Conservation (phyloP, 164 flowering plant species). For the Buxus sempervirens region DNA sequence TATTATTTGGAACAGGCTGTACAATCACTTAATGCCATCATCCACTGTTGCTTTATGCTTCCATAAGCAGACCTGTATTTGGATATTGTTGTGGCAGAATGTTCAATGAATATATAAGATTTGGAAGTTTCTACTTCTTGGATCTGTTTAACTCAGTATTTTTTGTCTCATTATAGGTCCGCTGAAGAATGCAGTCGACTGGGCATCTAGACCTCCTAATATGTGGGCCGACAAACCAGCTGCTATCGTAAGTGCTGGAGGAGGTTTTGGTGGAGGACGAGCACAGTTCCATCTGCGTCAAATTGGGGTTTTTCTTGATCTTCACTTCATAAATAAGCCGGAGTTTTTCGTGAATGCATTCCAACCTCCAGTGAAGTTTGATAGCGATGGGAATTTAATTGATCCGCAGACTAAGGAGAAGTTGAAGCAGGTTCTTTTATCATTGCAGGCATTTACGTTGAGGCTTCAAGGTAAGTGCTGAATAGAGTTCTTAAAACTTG, state of each 20-base stretch:
- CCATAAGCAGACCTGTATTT: background rate
- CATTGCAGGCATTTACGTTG: constrained; percentile 52
- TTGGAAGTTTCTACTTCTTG: background rate
- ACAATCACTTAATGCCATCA: no score
- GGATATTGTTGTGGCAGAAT: no score
- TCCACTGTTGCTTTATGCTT: background rate
- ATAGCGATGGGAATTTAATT: constrained; percentile 57
- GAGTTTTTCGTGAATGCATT: constrained; percentile 55
- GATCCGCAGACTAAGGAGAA: constrained; percentile 40
- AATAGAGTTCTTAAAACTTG: background rate
- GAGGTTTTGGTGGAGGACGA: constrained; percentile 56
- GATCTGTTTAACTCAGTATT: background rate
- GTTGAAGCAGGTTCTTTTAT: constrained; percentile 47
- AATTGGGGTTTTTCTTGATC: constrained; percentile 73
- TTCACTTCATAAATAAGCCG: constrained; percentile 86
- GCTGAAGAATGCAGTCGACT: constrained; percentile 85
- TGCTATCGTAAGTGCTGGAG: constrained; percentile 75
- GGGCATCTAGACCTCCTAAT: constrained; percentile 91
- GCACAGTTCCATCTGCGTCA: constrained; percentile 85
- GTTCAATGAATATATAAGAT: background rate
- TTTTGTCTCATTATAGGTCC: constrained; percentile 28
- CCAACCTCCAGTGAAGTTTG: constrained; percentile 66
- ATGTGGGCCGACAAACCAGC: constrained; percentile 87
- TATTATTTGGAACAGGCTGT: no score
- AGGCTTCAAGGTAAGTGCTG: constrained; percentile 39